Evolutionary conservation across 2,329 filamentous ascomycete species (phyloP).

Genomic region (Claviceps paspali): DNA sequence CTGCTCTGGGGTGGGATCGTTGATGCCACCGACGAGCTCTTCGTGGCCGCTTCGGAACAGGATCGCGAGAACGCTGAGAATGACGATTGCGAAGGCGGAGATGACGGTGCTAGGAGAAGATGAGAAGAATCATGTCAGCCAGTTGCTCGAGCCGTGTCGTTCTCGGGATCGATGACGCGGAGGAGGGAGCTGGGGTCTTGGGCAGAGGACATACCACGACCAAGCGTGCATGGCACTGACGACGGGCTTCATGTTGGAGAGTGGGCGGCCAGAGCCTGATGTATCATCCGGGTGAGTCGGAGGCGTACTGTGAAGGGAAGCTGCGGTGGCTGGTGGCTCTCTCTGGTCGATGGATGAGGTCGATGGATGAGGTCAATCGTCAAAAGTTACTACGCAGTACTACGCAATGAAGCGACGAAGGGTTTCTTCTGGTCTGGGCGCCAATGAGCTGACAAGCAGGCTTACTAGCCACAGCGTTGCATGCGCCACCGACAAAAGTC

Average conservation of each 20-base stretch:
- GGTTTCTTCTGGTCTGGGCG: too few relatives aligned
- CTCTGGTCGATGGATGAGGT: not conserved
- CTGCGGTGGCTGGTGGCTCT: not conserved
- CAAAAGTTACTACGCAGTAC: too few relatives aligned
- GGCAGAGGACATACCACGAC: slow-evolving; percentile 56
- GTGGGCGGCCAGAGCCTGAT: not conserved
- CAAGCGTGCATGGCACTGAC: slow-evolving; percentile 86
- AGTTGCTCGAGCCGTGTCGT: not conserved
- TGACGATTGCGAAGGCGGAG: slow-evolving; percentile 48
- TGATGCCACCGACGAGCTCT: slow-evolving; percentile 61
- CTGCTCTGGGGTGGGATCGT: slow-evolving; percentile 57
- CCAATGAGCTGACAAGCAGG: too few relatives aligned
- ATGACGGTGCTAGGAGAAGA: slow-evolving; percentile 48
- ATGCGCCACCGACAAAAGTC: too few relatives aligned
- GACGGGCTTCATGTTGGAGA: slow-evolving; percentile 76
- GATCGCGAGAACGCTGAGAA: slow-evolving; percentile 47
- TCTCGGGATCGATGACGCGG: not conserved
- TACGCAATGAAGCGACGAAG: too few relatives aligned
- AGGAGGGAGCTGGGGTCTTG: not conserved
- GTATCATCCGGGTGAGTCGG: not conserved
- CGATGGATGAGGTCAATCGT: too few relatives aligned
- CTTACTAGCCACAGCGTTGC: too few relatives aligned
- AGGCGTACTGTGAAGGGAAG: not conserved
- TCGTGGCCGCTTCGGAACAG: slow-evolving; percentile 73
- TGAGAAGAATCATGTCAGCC: slow-evolving; percentile 11